phyloP scores from a whole-genome alignment of 2,329 filamentous ascomycete genomes.

The Alternaria triticimaculans region DNA sequence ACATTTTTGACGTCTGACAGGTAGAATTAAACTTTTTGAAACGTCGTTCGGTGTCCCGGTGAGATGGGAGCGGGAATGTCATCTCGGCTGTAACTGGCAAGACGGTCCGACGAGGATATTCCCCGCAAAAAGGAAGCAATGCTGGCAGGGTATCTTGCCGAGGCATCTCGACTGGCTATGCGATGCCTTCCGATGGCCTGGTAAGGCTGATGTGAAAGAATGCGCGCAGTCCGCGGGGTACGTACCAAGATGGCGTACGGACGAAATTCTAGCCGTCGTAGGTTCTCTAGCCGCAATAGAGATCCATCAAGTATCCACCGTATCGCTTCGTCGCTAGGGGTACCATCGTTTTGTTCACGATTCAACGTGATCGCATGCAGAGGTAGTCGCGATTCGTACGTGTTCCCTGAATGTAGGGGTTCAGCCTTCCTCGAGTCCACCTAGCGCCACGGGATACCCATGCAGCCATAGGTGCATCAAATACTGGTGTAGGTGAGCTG shows the following conservation, averaged over 20 bases:
- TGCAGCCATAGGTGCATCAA: neutral
- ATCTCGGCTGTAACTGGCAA: constrained; percentile 7
- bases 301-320: neutral
- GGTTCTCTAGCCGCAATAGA: neutral
- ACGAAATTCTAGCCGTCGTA: neutral
- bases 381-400: neutral
- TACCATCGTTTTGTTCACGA: neutral
- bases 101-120: constrained; percentile 4
- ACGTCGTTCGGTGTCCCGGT: neutral
- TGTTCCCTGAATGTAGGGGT: neutral
- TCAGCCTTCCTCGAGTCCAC: neutral
- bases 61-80: constrained; percentile 3
- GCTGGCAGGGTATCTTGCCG: neutral
- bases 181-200: neutral
- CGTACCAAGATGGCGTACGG: neutral
- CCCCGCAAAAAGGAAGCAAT: constrained; percentile 1
- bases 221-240: neutral
- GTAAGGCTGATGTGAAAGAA: neutral
- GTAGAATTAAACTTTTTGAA: neutral
- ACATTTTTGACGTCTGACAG: neutral
- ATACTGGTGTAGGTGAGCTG: neutral
- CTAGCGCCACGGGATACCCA: neutral
- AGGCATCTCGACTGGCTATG: neutral
- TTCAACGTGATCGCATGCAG: neutral
- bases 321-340: neutral